Percentiles rank a stretch among this genome's conserved stretches.
Conservation (phyloP, 2,329 filamentous ascomycete genomes). For the Aspergillus intermedius region DNA sequence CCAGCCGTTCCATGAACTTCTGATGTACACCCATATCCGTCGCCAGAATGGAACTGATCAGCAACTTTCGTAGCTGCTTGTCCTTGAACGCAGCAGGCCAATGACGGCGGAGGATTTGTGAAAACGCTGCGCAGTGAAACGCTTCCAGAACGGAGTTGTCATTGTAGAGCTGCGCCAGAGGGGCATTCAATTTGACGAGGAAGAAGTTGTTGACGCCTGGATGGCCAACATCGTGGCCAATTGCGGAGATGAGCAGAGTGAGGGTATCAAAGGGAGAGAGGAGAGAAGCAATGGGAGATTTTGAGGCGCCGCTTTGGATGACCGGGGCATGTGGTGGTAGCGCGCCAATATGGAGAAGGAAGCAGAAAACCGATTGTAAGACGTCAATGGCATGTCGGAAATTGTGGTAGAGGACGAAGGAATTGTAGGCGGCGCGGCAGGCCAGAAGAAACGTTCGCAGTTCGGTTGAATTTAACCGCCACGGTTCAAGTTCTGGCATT, state of each 20-base stretch:
- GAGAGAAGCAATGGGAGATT: conserved; percentile 64
- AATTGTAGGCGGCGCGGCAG: conserved; percentile 90
- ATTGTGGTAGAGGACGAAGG: conserved; percentile 94
- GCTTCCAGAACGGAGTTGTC: conserved; percentile 94
- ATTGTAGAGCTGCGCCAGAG: conserved; percentile 91
- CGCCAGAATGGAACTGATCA: conserved; percentile 96
- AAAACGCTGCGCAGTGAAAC: conserved; percentile 95
- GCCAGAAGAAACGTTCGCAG: conserved; percentile 80
- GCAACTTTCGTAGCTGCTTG: conserved; percentile 71
- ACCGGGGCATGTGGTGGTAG: conserved; percentile 59
- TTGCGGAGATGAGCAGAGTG: conserved; percentile 86
- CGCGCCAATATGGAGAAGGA: conserved; percentile 72
- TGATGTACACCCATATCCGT: conserved; percentile 98
- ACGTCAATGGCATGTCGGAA: conserved; percentile 97
- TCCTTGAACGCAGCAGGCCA: conserved; percentile 82
- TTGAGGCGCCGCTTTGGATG: conserved; percentile 26
- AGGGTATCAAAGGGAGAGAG: conserved; percentile 83
- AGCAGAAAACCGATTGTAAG: conserved; percentile 85
- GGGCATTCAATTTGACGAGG: conserved; percentile 82
- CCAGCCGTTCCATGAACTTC: conserved; percentile 87
- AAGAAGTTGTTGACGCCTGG: conserved; percentile 98
- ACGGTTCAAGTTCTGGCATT: conserved; percentile 73
- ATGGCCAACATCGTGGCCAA: conserved; percentile 95
- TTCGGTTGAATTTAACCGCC: conserved; percentile 75
- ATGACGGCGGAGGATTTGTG: conserved; percentile 84